Evolutionary conservation across 2,329 filamentous ascomycete genomes (phyloP).

Genomic region (Fusarium cyanostomum): DNA sequence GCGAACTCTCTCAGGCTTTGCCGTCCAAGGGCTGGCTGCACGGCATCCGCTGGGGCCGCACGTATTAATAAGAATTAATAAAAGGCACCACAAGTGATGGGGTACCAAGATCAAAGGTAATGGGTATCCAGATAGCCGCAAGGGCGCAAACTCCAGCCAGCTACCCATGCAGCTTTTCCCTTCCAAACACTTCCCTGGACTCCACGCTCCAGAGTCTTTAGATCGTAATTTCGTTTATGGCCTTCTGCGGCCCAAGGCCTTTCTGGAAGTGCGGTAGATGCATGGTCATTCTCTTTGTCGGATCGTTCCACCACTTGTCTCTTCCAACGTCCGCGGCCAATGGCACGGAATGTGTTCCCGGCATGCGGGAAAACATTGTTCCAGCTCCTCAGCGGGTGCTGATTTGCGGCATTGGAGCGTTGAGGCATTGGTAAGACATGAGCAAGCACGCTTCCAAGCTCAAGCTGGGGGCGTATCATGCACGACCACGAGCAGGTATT

Average conservation of each 20-base stretch:
- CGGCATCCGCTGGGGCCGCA: slow-evolving; percentile 22
- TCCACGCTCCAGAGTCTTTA: slow-evolving; percentile 9
- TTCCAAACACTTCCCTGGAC: neutral
- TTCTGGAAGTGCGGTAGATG: slow-evolving; percentile 15
- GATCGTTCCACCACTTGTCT: slow-evolving; percentile 19
- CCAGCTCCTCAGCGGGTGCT: slow-evolving; percentile 17
- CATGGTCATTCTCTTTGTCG: slow-evolving; percentile 19
- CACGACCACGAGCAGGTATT: slow-evolving; percentile 81
- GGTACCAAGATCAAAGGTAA: slow-evolving; percentile 26
- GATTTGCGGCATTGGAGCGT: slow-evolving; percentile 14
- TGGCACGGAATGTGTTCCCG: slow-evolving; percentile 13
- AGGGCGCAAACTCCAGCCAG: slow-evolving; percentile 32
- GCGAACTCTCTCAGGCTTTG: slow-evolving; percentile 24
- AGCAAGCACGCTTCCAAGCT: slow-evolving; percentile 34
- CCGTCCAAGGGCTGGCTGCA: slow-evolving; percentile 23
- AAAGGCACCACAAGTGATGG: slow-evolving; percentile 19
- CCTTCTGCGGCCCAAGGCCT: slow-evolving; percentile 21
- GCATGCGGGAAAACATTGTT: slow-evolving; percentile 4
- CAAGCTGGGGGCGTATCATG: slow-evolving; percentile 81
- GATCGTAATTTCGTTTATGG: slow-evolving; percentile 18
- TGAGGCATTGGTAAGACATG: slow-evolving; percentile 31
- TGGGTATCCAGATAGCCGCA: slow-evolving; percentile 17
- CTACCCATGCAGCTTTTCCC: slow-evolving; percentile 14
- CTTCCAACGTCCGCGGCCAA: slow-evolving; percentile 13
- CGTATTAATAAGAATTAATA: slow-evolving; percentile 9